Evolutionary conservation across 78 protist species (phyloP).

Genomic region (Pigoraptor vietnamica): DNA sequence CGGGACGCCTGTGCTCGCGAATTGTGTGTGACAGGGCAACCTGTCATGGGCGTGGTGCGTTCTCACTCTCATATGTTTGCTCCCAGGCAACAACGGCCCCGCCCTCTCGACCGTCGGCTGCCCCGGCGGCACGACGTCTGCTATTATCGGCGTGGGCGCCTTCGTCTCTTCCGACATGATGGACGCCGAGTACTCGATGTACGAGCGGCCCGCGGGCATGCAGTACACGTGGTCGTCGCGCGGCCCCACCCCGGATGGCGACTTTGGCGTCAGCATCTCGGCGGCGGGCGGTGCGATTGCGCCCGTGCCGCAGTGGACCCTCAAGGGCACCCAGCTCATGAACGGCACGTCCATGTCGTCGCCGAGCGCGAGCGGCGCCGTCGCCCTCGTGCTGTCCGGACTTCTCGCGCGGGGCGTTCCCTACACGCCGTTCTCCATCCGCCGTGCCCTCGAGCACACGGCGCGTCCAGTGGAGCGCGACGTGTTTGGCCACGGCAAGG

Average conservation of each 20-base stretch:
- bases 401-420: not conserved
- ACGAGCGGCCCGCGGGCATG: not conserved
- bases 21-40: too few relatives aligned
- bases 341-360: conserved; percentile 77
- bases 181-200: conserved; percentile 41
- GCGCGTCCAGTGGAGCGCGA: not conserved
- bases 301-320: conserved; percentile 56
- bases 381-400: conserved; percentile 18
- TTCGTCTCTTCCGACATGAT: conserved; percentile 36
- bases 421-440: not conserved
- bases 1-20: too few relatives aligned
- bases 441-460: not conserved
- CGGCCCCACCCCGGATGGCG: conserved; percentile 65
- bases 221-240: conserved; percentile 72
- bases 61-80: conserved; percentile 24
- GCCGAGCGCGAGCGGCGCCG: conserved; percentile 23
- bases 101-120: conserved; percentile 53
- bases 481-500: not conserved
- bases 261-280: conserved; percentile 24
- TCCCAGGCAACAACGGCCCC: conserved; percentile 74
- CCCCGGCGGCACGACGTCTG: conserved; percentile 51
- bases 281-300: conserved; percentile 84
- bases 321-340: conserved; percentile 46
- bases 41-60: too few relatives aligned
- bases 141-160: conserved; percentile 64